phyloP scores from a whole-genome alignment of 176 grass and related monocot genomes.

The Cocos nucifera region DNA sequence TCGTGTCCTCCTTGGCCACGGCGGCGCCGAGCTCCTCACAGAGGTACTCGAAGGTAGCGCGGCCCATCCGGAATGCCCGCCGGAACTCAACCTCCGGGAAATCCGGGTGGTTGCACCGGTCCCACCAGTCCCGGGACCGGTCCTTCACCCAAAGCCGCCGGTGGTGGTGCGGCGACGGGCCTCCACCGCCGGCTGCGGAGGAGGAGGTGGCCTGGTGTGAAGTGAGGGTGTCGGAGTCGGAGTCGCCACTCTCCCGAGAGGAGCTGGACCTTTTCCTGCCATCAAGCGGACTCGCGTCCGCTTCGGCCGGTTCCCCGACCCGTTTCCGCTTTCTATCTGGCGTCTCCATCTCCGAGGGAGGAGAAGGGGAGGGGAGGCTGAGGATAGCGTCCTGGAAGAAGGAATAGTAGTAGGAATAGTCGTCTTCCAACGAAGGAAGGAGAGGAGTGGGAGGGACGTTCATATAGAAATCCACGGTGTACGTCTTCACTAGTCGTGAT shows the following conservation, averaged over 20 bases:
- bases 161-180: conserved; percentile 13
- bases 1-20: conserved; percentile 79
- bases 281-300: too few relatives aligned
- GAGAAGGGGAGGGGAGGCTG: background rate
- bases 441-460: conserved; percentile 24
- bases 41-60: conserved; percentile 49
- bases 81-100: conserved; percentile 62
- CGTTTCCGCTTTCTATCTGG: conserved; percentile 4
- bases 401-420: conserved; percentile 18
- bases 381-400: conserved; percentile 13
- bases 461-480: conserved; percentile 28
- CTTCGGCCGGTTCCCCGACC: too few relatives aligned
- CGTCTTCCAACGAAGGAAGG: conserved; percentile 22
- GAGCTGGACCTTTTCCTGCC: too few relatives aligned
- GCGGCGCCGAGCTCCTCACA: conserved; percentile 53
- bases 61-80: conserved; percentile 66
- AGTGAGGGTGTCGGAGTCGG: too few relatives aligned
- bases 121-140: conserved; percentile 60
- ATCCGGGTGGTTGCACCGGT: conserved; percentile 38
- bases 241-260: too few relatives aligned
- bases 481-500: too few relatives aligned
- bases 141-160: conserved; percentile 68
- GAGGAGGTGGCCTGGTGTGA: too few relatives aligned
- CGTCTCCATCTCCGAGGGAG: background rate
- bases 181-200: background rate